Percentiles rank a stretch among this genome's conserved stretches.
Conservation (phyloP, 1,284 basidiomycete species). For the Leccinum insigne region DNA sequence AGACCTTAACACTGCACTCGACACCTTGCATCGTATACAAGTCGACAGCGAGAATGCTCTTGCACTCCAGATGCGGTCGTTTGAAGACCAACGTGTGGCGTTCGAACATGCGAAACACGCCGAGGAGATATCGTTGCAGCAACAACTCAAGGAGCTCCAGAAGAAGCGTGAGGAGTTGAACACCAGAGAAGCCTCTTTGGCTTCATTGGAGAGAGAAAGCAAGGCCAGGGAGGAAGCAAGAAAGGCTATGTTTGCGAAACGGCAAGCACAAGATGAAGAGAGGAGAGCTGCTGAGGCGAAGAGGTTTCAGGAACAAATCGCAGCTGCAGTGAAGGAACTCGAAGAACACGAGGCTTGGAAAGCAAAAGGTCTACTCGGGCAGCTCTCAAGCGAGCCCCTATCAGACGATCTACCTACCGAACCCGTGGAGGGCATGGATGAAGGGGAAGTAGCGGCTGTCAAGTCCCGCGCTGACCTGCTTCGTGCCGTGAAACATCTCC, state of each 20-base stretch:
- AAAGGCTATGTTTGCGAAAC: slow-evolving; percentile 15
- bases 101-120: slow-evolving; percentile 23
- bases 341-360: slow-evolving; percentile 12
- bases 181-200: slow-evolving; percentile 21
- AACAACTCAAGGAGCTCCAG: slow-evolving; percentile 14
- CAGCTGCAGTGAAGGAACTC: slow-evolving; percentile 22
- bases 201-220: slow-evolving; percentile 25
- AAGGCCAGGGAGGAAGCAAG: slow-evolving; percentile 29
- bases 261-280: slow-evolving; percentile 31
- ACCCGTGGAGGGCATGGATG: slow-evolving; percentile 23
- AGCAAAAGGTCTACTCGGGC: slow-evolving; percentile 4
- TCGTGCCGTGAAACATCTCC: slow-evolving; percentile 16
- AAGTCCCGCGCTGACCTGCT: slow-evolving; percentile 15
- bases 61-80: slow-evolving; percentile 4
- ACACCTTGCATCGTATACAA: slow-evolving; percentile 15
- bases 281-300: slow-evolving; percentile 17
- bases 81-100: slow-evolving; percentile 20
- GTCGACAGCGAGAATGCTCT: slow-evolving; percentile 20
- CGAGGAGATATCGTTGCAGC: slow-evolving; percentile 11
- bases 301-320: slow-evolving; percentile 24
- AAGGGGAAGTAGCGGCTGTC: slow-evolving; percentile 22
- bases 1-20: slow-evolving; percentile 11
- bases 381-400: not conserved
- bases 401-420: slow-evolving; percentile 14
- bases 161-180: slow-evolving; percentile 20